These are phyloP conservation scores for Fomes fomentarius DNA, from an alignment of 1,284 basidiomycete species.

Conservation along the genomic window DNA sequence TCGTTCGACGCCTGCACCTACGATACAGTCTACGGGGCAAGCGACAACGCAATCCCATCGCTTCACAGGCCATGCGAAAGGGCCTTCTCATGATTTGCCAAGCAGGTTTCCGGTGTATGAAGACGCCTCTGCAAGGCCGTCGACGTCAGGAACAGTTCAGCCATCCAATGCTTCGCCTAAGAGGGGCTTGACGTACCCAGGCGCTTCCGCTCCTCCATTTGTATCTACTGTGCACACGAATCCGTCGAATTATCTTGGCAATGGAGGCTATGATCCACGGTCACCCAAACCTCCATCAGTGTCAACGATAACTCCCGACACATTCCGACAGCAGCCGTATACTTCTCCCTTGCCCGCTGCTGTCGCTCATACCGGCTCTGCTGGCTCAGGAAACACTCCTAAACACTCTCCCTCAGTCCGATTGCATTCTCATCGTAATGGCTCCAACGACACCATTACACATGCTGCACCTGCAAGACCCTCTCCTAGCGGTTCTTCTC, in stretches of 20 bases:
- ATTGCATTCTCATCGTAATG: constrained; percentile 33
- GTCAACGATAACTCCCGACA: constrained; percentile 11
- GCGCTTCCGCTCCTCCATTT: constrained; percentile 19
- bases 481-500: constrained; percentile 25
- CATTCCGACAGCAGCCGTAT: constrained; percentile 12
- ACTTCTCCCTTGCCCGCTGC: constrained; percentile 25
- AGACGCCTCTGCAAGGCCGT: constrained; percentile 6
- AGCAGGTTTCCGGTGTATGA: constrained; percentile 19
- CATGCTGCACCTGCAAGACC: constrained; percentile 26
- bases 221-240: constrained; percentile 7
- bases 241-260: constrained; percentile 8
- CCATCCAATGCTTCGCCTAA: constrained; percentile 18
- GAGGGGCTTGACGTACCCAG: constrained; percentile 22
- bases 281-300: constrained; percentile 23
- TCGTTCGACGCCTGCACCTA: constrained; percentile 13
- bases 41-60: constrained; percentile 3
- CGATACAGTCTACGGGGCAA: not conserved
- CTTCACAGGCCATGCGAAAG: constrained; percentile 3
- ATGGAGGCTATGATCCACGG: constrained; percentile 13
- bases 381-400: constrained; percentile 25
- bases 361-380: constrained; percentile 13
- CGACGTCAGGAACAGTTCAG: not conserved
- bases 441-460: constrained; percentile 36
- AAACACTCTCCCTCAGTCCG: constrained; percentile 32
- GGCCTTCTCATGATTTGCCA: constrained; percentile 10